phyloP scores from a whole-genome alignment of 148 eudicot genomes.

The Hydrangea macrophylla region DNA sequence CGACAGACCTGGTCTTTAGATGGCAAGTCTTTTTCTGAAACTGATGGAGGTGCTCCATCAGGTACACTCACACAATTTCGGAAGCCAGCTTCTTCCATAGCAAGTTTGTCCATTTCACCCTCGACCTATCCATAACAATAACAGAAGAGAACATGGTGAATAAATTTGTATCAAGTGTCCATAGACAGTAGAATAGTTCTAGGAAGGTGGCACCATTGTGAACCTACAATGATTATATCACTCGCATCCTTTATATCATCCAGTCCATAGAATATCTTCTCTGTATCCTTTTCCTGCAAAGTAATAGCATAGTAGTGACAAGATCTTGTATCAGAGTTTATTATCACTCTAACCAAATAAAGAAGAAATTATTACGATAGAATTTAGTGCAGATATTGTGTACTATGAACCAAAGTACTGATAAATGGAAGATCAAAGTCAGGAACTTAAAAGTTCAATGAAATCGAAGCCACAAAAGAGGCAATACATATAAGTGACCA shows the following conservation, averaged over 20 bases:
- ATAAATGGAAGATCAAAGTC: conserved; percentile 7
- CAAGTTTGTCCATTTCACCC: conserved; percentile 97
- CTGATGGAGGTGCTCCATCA: conserved; percentile 87
- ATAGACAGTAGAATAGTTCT: conserved; percentile 7
- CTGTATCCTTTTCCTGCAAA: conserved; percentile 72
- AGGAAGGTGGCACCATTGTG: neutral
- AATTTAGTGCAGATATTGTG: neutral
- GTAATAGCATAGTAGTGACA: neutral
- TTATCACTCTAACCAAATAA: neutral
- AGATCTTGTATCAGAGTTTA: neutral
- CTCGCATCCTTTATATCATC: conserved; percentile 70
- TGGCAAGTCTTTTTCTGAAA: conserved; percentile 73
- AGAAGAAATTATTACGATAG: neutral
- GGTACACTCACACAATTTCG: conserved; percentile 93
- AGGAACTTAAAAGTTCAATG: neutral
- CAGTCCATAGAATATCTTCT: conserved; percentile 83
- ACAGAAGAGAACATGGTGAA: neutral
- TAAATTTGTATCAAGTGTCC: neutral
- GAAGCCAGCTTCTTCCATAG: conserved; percentile 98
- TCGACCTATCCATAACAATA: conserved; percentile 57
- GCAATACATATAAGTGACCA: too few relatives aligned
- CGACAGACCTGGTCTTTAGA: conserved; percentile 57
- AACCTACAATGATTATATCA: conserved; percentile 67
- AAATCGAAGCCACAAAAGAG: neutral
- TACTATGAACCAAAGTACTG: conserved; percentile 6